These are phyloP conservation scores for Ottelia alismoides DNA, from an alignment of 106 monocot species.

Conservation along the genomic window DNA sequence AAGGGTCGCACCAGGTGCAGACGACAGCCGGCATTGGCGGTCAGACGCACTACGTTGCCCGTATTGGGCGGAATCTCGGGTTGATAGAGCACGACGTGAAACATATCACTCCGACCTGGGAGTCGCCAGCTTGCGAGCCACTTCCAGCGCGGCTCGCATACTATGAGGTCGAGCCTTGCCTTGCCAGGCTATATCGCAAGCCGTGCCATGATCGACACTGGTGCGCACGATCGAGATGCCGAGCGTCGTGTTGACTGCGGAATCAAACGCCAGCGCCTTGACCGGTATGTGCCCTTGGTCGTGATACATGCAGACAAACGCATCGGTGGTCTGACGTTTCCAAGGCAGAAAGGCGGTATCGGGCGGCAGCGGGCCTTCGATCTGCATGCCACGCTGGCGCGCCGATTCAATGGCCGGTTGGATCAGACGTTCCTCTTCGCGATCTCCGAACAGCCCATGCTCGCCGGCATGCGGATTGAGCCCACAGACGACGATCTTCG, in stretches of 20 bases:
- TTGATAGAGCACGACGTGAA: too few species aligned
- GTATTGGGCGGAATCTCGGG: too few species aligned
- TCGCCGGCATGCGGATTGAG: too few species aligned
- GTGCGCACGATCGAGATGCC: background rate
- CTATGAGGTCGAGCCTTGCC: background rate
- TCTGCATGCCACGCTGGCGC: background rate
- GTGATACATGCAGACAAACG: background rate
- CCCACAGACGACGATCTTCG: background rate
- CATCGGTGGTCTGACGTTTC: background rate
- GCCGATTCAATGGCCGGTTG: background rate
- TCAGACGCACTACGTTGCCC: too few species aligned
- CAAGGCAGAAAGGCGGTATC: background rate
- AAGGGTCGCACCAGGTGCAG: too few species aligned
- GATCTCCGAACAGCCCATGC: background rate
- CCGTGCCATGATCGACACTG: background rate
- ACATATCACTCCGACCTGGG: too few species aligned
- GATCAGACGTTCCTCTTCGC: background rate
- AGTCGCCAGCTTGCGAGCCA: background rate
- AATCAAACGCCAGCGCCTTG: background rate
- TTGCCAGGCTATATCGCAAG: background rate
- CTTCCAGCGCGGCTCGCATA: background rate
- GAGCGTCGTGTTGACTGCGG: background rate
- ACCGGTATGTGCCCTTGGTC: background rate
- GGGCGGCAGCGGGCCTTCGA: background rate
- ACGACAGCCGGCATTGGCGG: too few species aligned